Percentiles rank a stretch among this genome's conserved stretches.
These are phyloP conservation scores for Tulasnella sp. DNA, from an alignment of 768 basidiomycete genomes.

Conservation along the genomic window DNA sequence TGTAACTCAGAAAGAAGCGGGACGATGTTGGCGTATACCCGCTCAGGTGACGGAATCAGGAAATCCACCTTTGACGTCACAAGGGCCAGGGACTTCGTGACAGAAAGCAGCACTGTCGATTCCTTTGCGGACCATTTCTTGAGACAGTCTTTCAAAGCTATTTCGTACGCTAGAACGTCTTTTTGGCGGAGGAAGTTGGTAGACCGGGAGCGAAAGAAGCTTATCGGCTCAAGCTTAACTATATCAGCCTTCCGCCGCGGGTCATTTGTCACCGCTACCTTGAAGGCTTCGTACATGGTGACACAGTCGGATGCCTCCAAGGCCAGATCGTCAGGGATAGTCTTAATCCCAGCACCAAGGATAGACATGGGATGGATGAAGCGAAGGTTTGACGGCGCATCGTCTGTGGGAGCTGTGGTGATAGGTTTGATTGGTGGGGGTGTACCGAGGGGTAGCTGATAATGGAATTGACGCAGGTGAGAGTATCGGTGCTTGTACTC, in stretches of 20 bases:
- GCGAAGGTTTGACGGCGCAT: conserved; percentile 26
- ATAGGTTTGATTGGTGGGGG: conserved; percentile 27
- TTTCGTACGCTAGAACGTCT: conserved; percentile 52
- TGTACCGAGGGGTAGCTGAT: conserved; percentile 30
- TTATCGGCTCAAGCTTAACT: conserved; percentile 32
- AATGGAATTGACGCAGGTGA: conserved; percentile 59
- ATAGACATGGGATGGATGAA: conserved; percentile 56
- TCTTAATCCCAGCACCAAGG: conserved; percentile 40
- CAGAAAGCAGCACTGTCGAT: conserved; percentile 12
- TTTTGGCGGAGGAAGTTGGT: conserved; percentile 40
- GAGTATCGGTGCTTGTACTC: conserved; percentile 61
- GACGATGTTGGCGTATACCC: conserved; percentile 34
- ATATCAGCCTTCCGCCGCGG: conserved; percentile 22
- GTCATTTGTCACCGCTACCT: neutral
- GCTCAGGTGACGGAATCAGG: conserved; percentile 11
- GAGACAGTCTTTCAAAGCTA: conserved; percentile 38
- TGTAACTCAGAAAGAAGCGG: too few species aligned
- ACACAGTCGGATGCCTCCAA: conserved; percentile 52
- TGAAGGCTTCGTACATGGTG: conserved; percentile 40
- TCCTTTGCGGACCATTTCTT: conserved; percentile 28
- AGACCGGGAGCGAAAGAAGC: conserved; percentile 33
- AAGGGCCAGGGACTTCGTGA: conserved; percentile 17
- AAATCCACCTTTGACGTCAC: neutral
- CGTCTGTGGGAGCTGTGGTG: too few species aligned
- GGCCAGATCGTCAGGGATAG: conserved; percentile 51